A percentile compares a stretch with the other conserved stretches of the same genome.
Conservation (phyloP, 2,329 filamentous ascomycete genomes). For the Fusarium brachygibbosum region DNA sequence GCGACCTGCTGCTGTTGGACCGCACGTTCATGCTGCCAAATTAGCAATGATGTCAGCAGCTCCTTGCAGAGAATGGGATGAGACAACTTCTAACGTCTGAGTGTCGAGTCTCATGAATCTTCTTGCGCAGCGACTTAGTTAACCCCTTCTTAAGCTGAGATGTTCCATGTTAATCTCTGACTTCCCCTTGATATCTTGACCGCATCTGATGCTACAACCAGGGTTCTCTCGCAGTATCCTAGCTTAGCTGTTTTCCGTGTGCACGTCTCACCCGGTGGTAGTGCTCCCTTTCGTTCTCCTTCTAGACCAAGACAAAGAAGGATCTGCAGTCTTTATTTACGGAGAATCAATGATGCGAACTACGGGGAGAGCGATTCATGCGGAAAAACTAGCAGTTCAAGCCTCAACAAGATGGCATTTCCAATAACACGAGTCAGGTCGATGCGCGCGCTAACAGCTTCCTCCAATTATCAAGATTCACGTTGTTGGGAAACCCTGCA, state of each 20-base stretch:
- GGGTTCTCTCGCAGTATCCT: conserved; percentile 41
- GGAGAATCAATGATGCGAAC: conserved; percentile 36
- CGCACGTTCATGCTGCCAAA: conserved; percentile 28
- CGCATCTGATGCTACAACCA: conserved; percentile 39
- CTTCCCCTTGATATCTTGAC: conserved; percentile 44
- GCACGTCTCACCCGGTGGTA: conserved; percentile 48
- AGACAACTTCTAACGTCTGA: conserved; percentile 39
- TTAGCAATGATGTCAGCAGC: conserved; percentile 43
- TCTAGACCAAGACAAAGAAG: conserved; percentile 29
- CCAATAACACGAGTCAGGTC: conserved; percentile 26
- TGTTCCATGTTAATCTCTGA: conserved; percentile 36
- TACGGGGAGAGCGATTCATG: conserved; percentile 26
- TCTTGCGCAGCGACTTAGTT: neutral
- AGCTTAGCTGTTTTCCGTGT: conserved; percentile 42
- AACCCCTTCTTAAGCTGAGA: conserved; percentile 20
- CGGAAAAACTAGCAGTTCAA: conserved; percentile 22
- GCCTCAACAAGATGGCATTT: conserved; percentile 36
- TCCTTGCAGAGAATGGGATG: conserved; percentile 35
- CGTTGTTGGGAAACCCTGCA: conserved; percentile 21
- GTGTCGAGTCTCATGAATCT: conserved; percentile 25
- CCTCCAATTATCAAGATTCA: conserved; percentile 25
- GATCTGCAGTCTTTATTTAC: conserved; percentile 43
- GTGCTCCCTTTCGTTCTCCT: conserved; percentile 16
- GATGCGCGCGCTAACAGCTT: conserved; percentile 27
- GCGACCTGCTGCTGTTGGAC: conserved; percentile 24